A percentile compares a stretch with the other conserved stretches of the same genome.
These are phyloP conservation scores for Daldinia decipiens DNA, from an alignment of 495 filamentous ascomycete genomes.

Conservation along the genomic window DNA sequence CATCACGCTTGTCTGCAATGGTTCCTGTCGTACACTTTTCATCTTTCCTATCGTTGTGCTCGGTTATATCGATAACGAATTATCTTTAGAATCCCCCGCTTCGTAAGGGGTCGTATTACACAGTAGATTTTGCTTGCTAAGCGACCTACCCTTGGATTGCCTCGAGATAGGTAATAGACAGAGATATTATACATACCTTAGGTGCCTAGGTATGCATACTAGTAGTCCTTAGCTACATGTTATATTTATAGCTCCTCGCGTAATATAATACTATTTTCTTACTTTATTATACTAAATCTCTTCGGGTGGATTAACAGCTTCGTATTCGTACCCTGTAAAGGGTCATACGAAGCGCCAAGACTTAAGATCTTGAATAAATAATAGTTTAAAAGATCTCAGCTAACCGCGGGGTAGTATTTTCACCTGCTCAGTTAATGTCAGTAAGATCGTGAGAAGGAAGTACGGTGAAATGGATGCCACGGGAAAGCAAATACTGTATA, in stretches of 20 bases:
- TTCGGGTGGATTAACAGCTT: background rate
- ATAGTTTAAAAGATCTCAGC: background rate
- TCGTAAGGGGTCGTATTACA: background rate
- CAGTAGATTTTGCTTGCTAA: background rate
- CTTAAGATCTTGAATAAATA: background rate
- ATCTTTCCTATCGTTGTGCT: background rate
- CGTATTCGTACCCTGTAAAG: background rate
- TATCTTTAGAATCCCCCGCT: background rate
- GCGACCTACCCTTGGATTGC: background rate
- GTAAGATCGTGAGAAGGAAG: background rate
- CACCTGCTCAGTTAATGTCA: background rate
- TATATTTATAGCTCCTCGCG: no score
- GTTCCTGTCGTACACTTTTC: background rate
- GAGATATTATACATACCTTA: no score
- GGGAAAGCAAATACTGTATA: constrained; percentile 7
- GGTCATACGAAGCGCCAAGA: background rate
- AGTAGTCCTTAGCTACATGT: background rate
- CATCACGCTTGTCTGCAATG: background rate
- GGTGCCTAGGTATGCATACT: background rate
- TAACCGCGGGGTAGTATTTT: background rate
- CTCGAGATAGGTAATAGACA: no score
- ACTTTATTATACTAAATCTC: background rate
- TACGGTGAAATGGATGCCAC: constrained; percentile 35
- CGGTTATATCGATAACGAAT: background rate
- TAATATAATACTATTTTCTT: background rate